These are phyloP conservation scores for Purshia tridentata DNA, from an alignment of 306 rosid genomes.

Conservation along the genomic window DNA sequence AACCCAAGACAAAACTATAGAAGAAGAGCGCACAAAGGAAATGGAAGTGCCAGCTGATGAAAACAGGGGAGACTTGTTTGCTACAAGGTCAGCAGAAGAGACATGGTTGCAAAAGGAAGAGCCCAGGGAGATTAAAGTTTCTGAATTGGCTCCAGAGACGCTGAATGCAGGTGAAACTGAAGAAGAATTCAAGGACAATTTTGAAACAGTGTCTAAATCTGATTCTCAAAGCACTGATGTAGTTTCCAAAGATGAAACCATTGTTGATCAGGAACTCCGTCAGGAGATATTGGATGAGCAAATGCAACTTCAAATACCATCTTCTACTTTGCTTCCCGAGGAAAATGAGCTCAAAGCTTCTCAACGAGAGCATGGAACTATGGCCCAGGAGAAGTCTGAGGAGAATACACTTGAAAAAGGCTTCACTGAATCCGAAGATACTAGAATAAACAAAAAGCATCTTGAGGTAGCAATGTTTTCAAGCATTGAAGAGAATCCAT, in stretches of 20 bases:
- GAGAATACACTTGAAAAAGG: neutral
- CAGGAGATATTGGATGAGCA: neutral
- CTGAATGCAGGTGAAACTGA: constrained; percentile 21
- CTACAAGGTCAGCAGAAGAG: constrained; percentile 18
- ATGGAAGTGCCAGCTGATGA: constrained; percentile 6
- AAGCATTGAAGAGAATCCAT: too few relatives aligned
- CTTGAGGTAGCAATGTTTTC: too few relatives aligned
- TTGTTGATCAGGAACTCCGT: constrained; percentile 15
- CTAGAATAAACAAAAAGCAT: too few relatives aligned
- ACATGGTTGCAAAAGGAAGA: constrained; percentile 12
- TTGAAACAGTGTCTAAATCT: neutral
- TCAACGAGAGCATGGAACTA: constrained; percentile 2
- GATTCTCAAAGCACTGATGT: constrained; percentile 7
- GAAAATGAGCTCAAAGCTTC: constrained; percentile 4
- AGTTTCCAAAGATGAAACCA: constrained; percentile 18
- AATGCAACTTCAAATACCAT: constrained; percentile 14
- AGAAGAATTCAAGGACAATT: constrained; percentile 24
- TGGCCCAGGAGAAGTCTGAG: constrained; percentile 2
- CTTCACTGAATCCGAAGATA: too few relatives aligned
- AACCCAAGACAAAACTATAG: constrained; percentile 9
- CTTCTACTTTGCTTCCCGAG: constrained; percentile 15
- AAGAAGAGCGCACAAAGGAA: constrained; percentile 17
- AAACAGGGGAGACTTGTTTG: neutral
- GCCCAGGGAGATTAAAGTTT: constrained; percentile 9
- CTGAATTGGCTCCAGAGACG: constrained; percentile 19